A percentile compares a stretch with the other conserved stretches of the same genome.
These are phyloP conservation scores for Parastagonospora nodorum DNA, from an alignment of 2,329 filamentous ascomycete genomes.

Conservation along the genomic window DNA sequence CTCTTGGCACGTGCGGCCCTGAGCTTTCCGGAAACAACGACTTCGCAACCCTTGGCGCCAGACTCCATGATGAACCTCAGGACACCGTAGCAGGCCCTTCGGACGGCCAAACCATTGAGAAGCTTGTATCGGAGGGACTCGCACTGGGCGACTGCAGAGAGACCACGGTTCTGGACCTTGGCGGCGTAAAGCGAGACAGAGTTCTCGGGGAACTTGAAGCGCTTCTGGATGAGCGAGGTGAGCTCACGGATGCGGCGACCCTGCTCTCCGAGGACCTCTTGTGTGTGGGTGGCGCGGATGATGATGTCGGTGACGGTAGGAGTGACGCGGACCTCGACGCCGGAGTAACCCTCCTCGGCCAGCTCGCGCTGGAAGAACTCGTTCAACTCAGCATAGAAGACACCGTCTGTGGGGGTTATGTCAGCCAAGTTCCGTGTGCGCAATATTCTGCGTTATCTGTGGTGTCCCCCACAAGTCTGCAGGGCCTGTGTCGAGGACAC, in stretches of 20 bases:
- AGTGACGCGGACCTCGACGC: constrained; percentile 99
- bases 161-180: constrained; percentile 99
- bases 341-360: constrained; percentile 99
- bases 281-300: constrained; percentile 99
- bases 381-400: constrained; percentile 99
- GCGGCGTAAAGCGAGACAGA: constrained; percentile 99
- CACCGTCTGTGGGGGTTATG: constrained; percentile 70
- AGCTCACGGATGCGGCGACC: constrained; percentile 99
- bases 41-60: constrained; percentile 99
- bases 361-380: constrained; percentile 99
- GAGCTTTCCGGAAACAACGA: constrained; percentile 99
- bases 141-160: constrained; percentile 99
- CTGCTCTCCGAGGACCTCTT: constrained; percentile 99
- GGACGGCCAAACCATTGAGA: constrained; percentile 98
- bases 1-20: constrained; percentile 98
- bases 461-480: constrained; percentile 8
- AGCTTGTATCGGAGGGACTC: constrained; percentile 99
- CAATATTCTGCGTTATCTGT: constrained; percentile 10
- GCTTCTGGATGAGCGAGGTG: constrained; percentile 99
- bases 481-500: not conserved
- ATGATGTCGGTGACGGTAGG: constrained; percentile 99
- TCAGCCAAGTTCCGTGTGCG: constrained; percentile 30
- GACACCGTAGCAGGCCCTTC: constrained; percentile 99
- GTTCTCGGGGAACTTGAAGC: constrained; percentile 99
- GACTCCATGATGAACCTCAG: constrained; percentile 99